Percentiles rank a stretch among this genome's conserved stretches.
phyloP scores from a whole-genome alignment of 2,329 filamentous ascomycete genomes.

The Albophoma yamanashiensis region DNA sequence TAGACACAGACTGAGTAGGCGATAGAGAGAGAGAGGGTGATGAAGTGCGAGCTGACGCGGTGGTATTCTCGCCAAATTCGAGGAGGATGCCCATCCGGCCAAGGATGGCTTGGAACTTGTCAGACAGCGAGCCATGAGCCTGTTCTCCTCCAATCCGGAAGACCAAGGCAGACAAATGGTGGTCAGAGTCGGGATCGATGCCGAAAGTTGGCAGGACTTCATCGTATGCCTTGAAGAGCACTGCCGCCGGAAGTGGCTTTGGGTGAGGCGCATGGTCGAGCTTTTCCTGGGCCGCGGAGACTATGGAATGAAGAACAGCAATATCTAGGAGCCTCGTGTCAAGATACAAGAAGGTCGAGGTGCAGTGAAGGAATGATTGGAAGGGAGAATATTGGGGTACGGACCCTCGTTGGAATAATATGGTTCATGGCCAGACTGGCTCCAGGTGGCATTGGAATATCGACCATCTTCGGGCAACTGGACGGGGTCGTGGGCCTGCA shows the following conservation, averaged over 20 bases:
- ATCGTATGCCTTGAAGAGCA: slow-evolving; percentile 75
- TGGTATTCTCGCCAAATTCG: slow-evolving; percentile 39
- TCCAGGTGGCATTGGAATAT: slow-evolving; percentile 4
- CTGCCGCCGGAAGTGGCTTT: slow-evolving; percentile 59
- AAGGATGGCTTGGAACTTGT: slow-evolving; percentile 61
- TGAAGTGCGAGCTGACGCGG: slow-evolving; percentile 13
- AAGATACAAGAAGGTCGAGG: not conserved
- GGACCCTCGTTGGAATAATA: slow-evolving; percentile 53
- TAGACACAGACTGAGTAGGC: slow-evolving; percentile 8
- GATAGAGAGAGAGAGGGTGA: slow-evolving; percentile 14
- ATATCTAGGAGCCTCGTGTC: slow-evolving; percentile 49
- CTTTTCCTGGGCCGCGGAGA: slow-evolving; percentile 58
- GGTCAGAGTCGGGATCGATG: slow-evolving; percentile 61
- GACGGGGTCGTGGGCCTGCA: slow-evolving; percentile 6
- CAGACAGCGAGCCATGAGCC: slow-evolving; percentile 46
- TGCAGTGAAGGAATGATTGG: not conserved
- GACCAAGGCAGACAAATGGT: slow-evolving; percentile 65
- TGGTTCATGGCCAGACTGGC: slow-evolving; percentile 15
- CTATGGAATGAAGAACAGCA: slow-evolving; percentile 65
- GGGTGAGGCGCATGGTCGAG: slow-evolving; percentile 45
- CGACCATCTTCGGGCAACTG: not conserved
- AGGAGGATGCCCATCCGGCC: slow-evolving; percentile 60
- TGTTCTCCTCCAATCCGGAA: slow-evolving; percentile 65
- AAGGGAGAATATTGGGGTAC: not conserved
- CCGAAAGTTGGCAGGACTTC: slow-evolving; percentile 60